A percentile compares a stretch with the other conserved stretches of the same genome.
Evolutionary conservation across 306 rosid genomes (phyloP).

Genomic region (Begonia peltatifolia): DNA sequence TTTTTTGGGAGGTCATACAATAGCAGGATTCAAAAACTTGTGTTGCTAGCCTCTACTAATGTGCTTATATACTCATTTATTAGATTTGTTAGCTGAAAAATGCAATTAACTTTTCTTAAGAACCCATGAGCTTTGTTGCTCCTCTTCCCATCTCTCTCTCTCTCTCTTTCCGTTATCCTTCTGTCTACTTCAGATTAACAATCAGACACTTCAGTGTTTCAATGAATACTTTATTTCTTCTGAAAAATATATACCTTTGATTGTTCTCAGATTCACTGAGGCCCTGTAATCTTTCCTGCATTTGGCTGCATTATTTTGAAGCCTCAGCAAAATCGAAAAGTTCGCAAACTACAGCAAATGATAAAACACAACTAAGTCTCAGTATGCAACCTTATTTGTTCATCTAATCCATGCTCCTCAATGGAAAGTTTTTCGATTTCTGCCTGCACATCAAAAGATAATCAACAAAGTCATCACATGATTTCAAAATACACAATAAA

Average conservation of each 20-base stretch:
- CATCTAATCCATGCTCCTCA: conserved; percentile 63
- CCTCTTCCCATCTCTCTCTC: too few relatives aligned
- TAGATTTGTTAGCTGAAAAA: too few relatives aligned
- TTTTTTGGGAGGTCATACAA: too few relatives aligned
- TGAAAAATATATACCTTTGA: conserved; percentile 42
- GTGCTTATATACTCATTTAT: too few relatives aligned
- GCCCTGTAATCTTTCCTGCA: conserved; percentile 73
- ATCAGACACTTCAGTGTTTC: background rate
- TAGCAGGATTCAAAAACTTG: too few relatives aligned
- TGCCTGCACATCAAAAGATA: conserved; percentile 36
- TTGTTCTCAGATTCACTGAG: conserved; percentile 87
- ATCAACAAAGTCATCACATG: conserved; percentile 6
- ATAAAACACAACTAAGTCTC: conserved; percentile 13
- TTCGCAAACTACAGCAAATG: conserved; percentile 6
- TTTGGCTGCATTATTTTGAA: conserved; percentile 51
- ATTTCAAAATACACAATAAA: background rate
- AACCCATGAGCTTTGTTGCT: too few relatives aligned
- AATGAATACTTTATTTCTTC: conserved; percentile 2
- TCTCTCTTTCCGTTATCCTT: too few relatives aligned
- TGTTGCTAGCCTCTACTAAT: too few relatives aligned
- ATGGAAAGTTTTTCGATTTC: conserved; percentile 71
- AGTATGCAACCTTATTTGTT: conserved; percentile 58
- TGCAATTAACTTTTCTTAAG: too few relatives aligned
- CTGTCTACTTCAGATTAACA: too few relatives aligned
- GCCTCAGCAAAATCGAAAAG: conserved; percentile 11